Evolutionary conservation across 164 flowering plant genomes (phyloP), one percentile per base, ranked within the genome.

Genomic region (Annona cherimola): DNA sequence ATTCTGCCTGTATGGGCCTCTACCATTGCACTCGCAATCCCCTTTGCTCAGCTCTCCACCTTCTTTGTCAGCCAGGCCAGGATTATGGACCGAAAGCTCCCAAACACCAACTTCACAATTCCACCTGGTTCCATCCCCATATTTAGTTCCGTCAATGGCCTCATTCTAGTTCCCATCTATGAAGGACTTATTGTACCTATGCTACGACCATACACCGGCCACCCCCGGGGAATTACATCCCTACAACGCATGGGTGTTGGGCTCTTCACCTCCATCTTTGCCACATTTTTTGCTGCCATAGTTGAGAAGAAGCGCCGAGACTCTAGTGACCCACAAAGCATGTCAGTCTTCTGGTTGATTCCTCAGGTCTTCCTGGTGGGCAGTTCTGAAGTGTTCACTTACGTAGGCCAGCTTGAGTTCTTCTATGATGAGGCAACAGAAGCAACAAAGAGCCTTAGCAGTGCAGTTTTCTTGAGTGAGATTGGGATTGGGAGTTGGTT

Each of bases 351-450:
- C 69, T 91, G 91, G 91, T 63, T 90, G 64, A 35, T 87, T 39
- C 93, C 94, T 0, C 97, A 90, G 76, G 85, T 71, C 74, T 84
- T 87, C 73, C 84, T 88, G 2, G 71, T 87, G 0, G 93, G 94
- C 0, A 80, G 72, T 18, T 90, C 91, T 0, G 90, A 90, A 72
- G 89, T 90, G 42, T 87, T 90, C 63, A 83, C 94, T 0, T 86
- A 86, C 69, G 92, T 90, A 4, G 97, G 97, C 0, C 91, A 88
- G 59, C 71, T 88, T 59, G 94, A 91, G 80, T 91, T 89, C 69
- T 91, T 90, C 77, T 91, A 91, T 71, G 86, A 90, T 59, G 89
- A 90, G 67, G 86, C 91, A 1, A 86, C 91, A 0, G 92, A 91
- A n/a, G 94, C 91, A 60, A 90, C 89, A 18, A 64, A 89, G 57